A percentile compares a stretch with the other conserved stretches of the same genome.
These are phyloP conservation scores for Starmerella cellae DNA, from an alignment of 805 yeast genomes.

Conservation along the genomic window DNA sequence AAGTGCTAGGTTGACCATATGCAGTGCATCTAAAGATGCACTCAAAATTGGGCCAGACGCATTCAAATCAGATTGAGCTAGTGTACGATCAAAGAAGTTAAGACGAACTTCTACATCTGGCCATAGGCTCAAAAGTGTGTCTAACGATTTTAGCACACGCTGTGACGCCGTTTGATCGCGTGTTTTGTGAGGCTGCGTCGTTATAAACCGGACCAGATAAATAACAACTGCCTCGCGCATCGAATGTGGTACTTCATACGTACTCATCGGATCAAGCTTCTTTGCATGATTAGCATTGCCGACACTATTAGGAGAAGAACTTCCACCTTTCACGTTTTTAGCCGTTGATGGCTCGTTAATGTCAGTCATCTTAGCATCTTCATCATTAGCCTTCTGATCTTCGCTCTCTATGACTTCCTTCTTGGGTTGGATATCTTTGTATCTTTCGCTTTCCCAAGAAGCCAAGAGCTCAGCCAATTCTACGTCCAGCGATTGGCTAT, in stretches of 20 bases:
- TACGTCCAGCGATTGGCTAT: slow-evolving; percentile 73
- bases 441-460: slow-evolving; percentile 51
- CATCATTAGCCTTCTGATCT: slow-evolving; percentile 13
- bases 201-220: slow-evolving; percentile 72
- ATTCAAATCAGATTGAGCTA: slow-evolving; percentile 64
- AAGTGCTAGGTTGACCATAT: slow-evolving; percentile 70
- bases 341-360: slow-evolving; percentile 27
- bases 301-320: too few relatives aligned
- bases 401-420: slow-evolving; percentile 11
- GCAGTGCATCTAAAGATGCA: slow-evolving; percentile 79
- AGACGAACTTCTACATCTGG: slow-evolving; percentile 77
- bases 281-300: too few relatives aligned
- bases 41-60: slow-evolving; percentile 43
- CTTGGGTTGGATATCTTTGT: slow-evolving; percentile 8
- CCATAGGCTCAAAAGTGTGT: slow-evolving; percentile 71
- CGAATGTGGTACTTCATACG: slow-evolving; percentile 52
- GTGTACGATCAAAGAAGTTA: slow-evolving; percentile 74
- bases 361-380: slow-evolving; percentile 30
- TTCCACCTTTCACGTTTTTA: too few relatives aligned
- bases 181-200: slow-evolving; percentile 53
- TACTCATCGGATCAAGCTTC: not conserved
- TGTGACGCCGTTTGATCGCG: slow-evolving; percentile 73
- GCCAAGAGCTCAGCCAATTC: slow-evolving; percentile 77
- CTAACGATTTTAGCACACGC: slow-evolving; percentile 65
- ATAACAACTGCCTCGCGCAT: slow-evolving; percentile 85